Conservation (phyloP, 2,329 filamentous ascomycete genomes). For the Drechslerella dactyloides region DNA sequence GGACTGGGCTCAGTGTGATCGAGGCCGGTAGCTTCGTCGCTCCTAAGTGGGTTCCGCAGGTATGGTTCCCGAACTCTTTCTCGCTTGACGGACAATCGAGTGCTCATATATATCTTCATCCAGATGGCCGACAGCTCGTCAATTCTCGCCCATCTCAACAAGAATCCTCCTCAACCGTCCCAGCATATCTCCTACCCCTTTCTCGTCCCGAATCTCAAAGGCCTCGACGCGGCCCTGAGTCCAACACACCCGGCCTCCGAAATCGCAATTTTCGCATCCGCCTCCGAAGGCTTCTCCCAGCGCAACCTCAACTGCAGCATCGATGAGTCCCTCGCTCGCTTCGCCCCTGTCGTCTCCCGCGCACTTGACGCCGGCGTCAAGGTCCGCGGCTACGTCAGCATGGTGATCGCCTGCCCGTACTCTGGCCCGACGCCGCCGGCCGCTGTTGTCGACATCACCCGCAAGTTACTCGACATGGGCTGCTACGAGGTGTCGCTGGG, state of each 20-base stretch:
- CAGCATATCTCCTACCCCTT: conserved; percentile 71
- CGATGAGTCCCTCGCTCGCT: conserved; percentile 72
- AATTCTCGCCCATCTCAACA: conserved; percentile 73
- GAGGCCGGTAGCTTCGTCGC: conserved; percentile 83
- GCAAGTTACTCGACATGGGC: conserved; percentile 78
- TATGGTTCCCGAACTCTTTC: conserved; percentile 56
- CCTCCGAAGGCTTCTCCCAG: conserved; percentile 79
- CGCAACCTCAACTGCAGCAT: conserved; percentile 84
- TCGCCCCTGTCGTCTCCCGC: conserved; percentile 72
- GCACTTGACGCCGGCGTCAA: conserved; percentile 71
- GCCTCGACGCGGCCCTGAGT: conserved; percentile 62
- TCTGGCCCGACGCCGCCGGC: conserved; percentile 71
- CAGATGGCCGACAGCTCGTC: conserved; percentile 80
- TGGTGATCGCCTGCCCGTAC: conserved; percentile 80
- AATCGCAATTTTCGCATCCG: conserved; percentile 80
- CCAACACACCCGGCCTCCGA: conserved; percentile 63
- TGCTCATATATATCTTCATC: conserved; percentile 15
- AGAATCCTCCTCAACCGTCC: conserved; percentile 64
- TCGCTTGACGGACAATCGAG: background rate
- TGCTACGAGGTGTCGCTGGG: conserved; percentile 89
- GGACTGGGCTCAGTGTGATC: conserved; percentile 73
- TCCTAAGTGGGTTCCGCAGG: conserved; percentile 84
- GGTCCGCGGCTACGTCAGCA: conserved; percentile 80
- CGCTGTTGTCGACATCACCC: conserved; percentile 70
- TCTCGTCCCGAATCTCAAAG: conserved; percentile 77